phyloP scores from a whole-genome alignment of 2,329 filamentous ascomycete species.

The Pseudogymnoascus sp. region DNA sequence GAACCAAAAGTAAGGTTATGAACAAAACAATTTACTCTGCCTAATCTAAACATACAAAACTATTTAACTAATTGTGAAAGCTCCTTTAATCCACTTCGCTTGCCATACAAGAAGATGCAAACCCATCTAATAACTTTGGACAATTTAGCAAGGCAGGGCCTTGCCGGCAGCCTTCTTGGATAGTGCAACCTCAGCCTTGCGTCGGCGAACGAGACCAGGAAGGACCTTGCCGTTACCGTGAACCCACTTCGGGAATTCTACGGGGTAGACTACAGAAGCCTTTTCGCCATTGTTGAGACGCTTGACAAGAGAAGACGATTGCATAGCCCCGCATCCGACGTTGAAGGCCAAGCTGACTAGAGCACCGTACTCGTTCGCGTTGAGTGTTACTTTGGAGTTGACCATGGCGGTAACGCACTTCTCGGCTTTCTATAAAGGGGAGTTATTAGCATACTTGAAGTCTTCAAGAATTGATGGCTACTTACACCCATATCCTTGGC shows the following conservation, averaged over 20 bases:
- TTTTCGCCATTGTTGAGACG: slow-evolving; percentile 39
- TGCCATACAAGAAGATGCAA: neutral
- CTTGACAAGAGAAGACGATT: slow-evolving; percentile 34
- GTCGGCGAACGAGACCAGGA: slow-evolving; percentile 35
- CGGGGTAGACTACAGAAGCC: slow-evolving; percentile 33
- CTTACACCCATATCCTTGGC: slow-evolving; percentile 33
- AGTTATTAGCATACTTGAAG: neutral
- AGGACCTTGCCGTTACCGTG: slow-evolving; percentile 34
- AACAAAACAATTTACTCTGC: neutral
- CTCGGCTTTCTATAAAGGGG: slow-evolving; percentile 24
- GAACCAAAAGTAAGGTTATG: neutral
- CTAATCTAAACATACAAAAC: neutral
- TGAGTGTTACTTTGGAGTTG: slow-evolving; percentile 32
- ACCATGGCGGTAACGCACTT: slow-evolving; percentile 35
- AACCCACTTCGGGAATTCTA: slow-evolving; percentile 44
- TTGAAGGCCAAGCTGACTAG: slow-evolving; percentile 47
- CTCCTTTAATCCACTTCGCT: neutral
- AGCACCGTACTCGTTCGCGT: slow-evolving; percentile 46
- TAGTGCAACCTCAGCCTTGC: slow-evolving; percentile 39
- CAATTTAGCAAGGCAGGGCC: neutral
- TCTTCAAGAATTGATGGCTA: neutral
- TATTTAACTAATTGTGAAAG: neutral
- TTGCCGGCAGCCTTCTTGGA: slow-evolving; percentile 22
- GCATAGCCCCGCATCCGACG: slow-evolving; percentile 37
- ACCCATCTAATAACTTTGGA: neutral